These are phyloP conservation scores for Fraxinus americana DNA, from an alignment of 257 asterid species.

Conservation along the genomic window DNA sequence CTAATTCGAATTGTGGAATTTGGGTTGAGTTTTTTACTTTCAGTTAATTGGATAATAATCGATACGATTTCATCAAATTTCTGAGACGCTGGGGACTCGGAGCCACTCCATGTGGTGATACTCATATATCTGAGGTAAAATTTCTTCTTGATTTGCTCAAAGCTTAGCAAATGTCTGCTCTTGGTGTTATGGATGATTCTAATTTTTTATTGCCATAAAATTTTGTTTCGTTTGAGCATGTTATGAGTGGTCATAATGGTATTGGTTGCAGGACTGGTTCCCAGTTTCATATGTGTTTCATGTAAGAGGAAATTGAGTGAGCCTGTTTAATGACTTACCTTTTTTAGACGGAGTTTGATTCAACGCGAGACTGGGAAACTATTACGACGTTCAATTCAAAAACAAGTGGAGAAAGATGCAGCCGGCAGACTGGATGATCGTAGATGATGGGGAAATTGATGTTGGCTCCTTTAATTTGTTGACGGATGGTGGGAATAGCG, in stretches of 20 bases:
- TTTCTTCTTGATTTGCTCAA: constrained; percentile 7
- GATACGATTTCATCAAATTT: constrained; percentile 14
- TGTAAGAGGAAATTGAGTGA: constrained; percentile 31
- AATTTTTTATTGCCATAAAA: background rate
- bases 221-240: constrained; percentile 2
- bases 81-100: constrained; percentile 15
- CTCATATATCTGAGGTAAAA: constrained; percentile 19
- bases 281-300: constrained; percentile 28
- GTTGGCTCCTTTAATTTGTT: constrained; percentile 56
- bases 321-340: constrained; percentile 31
- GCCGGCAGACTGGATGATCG: constrained; percentile 65
- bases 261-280: constrained; percentile 31
- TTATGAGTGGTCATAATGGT: constrained; percentile 19
- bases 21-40: background rate
- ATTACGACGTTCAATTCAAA: constrained; percentile 50
- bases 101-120: constrained; percentile 30
- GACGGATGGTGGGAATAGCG: constrained; percentile 39
- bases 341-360: constrained; percentile 69
- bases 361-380: constrained; percentile 85
- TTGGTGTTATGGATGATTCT: constrained; percentile 1
- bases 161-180: background rate
- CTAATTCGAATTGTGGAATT: constrained; percentile 9
- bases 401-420: constrained; percentile 55
- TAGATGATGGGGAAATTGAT: constrained; percentile 59
- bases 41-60: background rate